These are phyloP conservation scores for Ophiostoma himal-ulmi DNA, from an alignment of 2,329 filamentous ascomycete genomes.

Conservation along the genomic window DNA sequence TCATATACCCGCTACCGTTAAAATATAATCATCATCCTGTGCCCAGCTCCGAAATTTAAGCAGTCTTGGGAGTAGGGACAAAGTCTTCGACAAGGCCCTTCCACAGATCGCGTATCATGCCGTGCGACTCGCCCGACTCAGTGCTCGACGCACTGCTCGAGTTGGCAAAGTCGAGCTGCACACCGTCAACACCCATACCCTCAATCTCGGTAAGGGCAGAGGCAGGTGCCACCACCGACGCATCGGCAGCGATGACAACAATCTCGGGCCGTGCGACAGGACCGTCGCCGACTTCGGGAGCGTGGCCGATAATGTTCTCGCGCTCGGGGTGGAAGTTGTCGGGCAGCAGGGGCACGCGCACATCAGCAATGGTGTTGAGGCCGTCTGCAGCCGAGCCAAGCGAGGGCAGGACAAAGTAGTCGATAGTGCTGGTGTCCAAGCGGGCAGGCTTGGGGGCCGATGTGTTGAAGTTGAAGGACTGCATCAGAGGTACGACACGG, in stretches of 20 bases:
- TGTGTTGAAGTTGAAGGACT: constrained; percentile 57
- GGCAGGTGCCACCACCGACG: constrained; percentile 46
- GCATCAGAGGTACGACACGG: constrained; percentile 54
- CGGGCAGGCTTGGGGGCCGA: constrained; percentile 38
- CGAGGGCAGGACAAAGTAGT: constrained; percentile 50
- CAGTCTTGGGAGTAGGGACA: constrained; percentile 18
- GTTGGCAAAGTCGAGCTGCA: constrained; percentile 50
- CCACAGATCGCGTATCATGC: constrained; percentile 52
- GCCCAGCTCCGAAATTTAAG: constrained; percentile 1
- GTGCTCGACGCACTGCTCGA: constrained; percentile 11
- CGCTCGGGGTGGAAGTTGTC: constrained; percentile 50
- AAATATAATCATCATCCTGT: constrained; percentile 11
- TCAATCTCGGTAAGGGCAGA: constrained; percentile 52
- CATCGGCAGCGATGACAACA: constrained; percentile 52
- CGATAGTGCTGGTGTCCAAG: constrained; percentile 39
- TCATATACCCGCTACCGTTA: background rate
- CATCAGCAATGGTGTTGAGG: constrained; percentile 33
- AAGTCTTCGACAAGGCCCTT: constrained; percentile 41
- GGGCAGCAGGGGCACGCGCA: constrained; percentile 55
- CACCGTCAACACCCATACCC: constrained; percentile 51
- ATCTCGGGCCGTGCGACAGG: constrained; percentile 43
- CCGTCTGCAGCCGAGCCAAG: constrained; percentile 25
- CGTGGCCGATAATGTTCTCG: constrained; percentile 37
- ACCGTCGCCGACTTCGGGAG: constrained; percentile 39
- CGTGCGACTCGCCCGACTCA: constrained; percentile 28